Evolutionary conservation across 495 filamentous ascomycete genomes (phyloP).

Genomic region (Xylaria intraflava): DNA sequence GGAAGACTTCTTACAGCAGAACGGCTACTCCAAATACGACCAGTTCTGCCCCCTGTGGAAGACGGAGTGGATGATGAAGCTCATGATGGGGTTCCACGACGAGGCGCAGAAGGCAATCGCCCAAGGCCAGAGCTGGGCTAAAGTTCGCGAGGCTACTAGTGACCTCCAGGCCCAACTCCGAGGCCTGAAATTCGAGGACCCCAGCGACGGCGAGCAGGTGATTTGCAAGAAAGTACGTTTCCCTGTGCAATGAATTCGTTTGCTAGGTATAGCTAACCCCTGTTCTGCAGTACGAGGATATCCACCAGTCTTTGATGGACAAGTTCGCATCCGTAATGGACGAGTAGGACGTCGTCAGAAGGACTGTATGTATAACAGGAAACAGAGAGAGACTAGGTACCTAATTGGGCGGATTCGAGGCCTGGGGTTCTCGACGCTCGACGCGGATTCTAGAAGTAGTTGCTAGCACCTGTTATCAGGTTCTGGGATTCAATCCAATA

Average conservation of each 20-base stretch:
- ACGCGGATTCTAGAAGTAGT: too few relatives aligned
- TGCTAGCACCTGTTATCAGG: too few relatives aligned
- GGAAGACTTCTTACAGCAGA: constrained; percentile 99
- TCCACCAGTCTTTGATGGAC: constrained; percentile 86
- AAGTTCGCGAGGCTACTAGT: constrained; percentile 81
- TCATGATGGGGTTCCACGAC: constrained; percentile 95
- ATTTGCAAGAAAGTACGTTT: constrained; percentile 65
- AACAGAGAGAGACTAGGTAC: neutral
- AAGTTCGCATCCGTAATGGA: constrained; percentile 92
- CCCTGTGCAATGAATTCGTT: constrained; percentile 9
- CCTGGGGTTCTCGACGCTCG: too few relatives aligned
- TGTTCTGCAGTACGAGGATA: constrained; percentile 68
- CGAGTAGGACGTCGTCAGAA: constrained; percentile 54
- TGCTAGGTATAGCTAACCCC: neutral
- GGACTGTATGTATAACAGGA: constrained; percentile 4
- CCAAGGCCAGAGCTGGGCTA: constrained; percentile 82
- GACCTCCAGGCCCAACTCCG: constrained; percentile 79
- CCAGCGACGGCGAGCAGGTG: constrained; percentile 65
- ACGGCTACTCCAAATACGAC: constrained; percentile 98
- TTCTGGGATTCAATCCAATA: too few relatives aligned
- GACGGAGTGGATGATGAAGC: constrained; percentile 99
- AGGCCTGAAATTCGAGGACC: constrained; percentile 94
- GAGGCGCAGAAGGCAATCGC: constrained; percentile 92
- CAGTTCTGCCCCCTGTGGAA: constrained; percentile 99
- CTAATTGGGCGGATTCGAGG: too few relatives aligned